phyloP scores from a whole-genome alignment of 352 stramenopile genomes.

The Achlya hypogyna region DNA sequence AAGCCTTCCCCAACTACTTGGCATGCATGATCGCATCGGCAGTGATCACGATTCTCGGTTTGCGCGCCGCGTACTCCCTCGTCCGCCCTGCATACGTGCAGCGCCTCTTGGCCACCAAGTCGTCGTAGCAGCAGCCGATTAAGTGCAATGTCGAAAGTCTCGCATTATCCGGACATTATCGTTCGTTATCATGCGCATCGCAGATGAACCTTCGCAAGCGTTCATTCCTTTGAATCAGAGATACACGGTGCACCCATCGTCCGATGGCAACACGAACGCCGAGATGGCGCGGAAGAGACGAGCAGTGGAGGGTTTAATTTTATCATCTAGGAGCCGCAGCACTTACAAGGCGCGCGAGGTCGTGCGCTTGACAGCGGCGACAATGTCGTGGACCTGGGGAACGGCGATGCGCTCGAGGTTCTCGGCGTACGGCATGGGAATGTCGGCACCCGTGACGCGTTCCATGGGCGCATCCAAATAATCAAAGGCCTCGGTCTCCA shows the following conservation, averaged over 20 bases:
- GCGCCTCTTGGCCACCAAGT: not conserved
- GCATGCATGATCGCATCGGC: not conserved
- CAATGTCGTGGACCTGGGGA: conserved; percentile 92
- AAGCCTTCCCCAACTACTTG: conserved; percentile 21
- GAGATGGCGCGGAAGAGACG: not conserved
- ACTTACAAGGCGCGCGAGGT: conserved; percentile 60
- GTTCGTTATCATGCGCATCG: too few species aligned
- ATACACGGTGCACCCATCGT: too few species aligned
- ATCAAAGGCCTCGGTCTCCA: conserved; percentile 98
- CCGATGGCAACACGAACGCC: too few species aligned
- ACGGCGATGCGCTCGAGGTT: conserved; percentile 94
- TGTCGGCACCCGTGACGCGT: conserved; percentile 95
- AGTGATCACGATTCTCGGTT: not conserved
- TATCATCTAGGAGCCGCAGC: conserved; percentile 2
- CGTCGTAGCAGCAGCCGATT: too few species aligned
- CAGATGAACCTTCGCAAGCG: too few species aligned
- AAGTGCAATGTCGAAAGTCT: too few species aligned
- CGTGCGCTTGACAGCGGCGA: conserved; percentile 88
- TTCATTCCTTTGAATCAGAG: too few species aligned
- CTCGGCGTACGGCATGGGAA: conserved; percentile 97
- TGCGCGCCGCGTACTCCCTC: conserved; percentile 2
- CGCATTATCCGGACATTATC: too few species aligned
- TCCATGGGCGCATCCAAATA: conserved; percentile 98
- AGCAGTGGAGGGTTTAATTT: not conserved
- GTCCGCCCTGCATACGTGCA: conserved; percentile 2